phyloP scores from a whole-genome alignment of 495 filamentous ascomycete genomes.

The Xylaria castorea region DNA sequence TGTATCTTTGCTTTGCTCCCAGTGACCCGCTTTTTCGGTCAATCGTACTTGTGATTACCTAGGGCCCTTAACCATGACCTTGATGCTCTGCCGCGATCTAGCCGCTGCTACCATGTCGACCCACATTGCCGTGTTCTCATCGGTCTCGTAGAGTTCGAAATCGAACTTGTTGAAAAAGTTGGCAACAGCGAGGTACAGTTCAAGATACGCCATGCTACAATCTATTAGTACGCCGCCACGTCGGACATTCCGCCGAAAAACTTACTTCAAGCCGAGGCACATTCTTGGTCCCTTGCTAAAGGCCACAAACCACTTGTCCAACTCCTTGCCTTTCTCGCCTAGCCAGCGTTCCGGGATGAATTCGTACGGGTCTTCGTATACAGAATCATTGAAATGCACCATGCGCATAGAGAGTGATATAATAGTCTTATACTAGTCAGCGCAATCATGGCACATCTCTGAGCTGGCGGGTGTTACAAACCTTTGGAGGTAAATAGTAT shows the following conservation, averaged over 20 bases:
- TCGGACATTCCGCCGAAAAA: not conserved
- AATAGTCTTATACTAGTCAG: constrained; percentile 11
- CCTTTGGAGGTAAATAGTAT: constrained; percentile 5
- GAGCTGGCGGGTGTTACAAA: not conserved
- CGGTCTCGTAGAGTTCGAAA: constrained; percentile 2
- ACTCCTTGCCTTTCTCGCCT: constrained; percentile 3
- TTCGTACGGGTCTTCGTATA: not conserved
- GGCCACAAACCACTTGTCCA: constrained; percentile 20
- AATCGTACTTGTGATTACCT: not conserved
- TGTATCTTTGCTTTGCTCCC: no score
- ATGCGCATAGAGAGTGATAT: constrained; percentile 14
- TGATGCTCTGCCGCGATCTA: constrained; percentile 4
- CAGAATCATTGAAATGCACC: constrained; percentile 11
- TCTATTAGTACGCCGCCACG: not conserved
- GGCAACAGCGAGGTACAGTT: constrained; percentile 16
- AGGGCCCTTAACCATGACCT: constrained; percentile 8
- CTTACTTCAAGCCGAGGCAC: constrained; percentile 20
- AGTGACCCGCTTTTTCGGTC: no score
- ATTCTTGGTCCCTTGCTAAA: constrained; percentile 16
- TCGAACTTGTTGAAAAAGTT: constrained; percentile 23
- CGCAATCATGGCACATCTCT: not conserved
- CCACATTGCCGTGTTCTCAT: constrained; percentile 16
- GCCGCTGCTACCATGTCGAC: constrained; percentile 17
- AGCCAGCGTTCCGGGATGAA: constrained; percentile 23
- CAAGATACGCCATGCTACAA: constrained; percentile 11